phyloP scores from a whole-genome alignment of 805 yeast genomes.

The Starmerella etchellsii region DNA sequence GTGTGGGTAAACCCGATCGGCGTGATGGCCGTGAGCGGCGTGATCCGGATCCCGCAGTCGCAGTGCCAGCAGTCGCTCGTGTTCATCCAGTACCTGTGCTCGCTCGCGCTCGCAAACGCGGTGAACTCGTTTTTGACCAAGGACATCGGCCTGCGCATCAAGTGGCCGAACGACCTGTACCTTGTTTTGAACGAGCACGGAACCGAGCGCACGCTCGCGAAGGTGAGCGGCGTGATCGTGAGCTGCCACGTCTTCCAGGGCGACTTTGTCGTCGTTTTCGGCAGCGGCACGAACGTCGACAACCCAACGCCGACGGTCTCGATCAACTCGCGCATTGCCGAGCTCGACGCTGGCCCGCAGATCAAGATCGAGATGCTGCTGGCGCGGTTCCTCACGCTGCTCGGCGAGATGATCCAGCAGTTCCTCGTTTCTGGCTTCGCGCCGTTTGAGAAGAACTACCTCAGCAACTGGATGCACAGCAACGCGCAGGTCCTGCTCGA shows the following conservation, averaged over 20 bases:
- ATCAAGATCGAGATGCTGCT: constrained; percentile 38
- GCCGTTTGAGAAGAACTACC: constrained; percentile 58
- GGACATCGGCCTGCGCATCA: constrained; percentile 64
- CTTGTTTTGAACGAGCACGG: constrained; percentile 25
- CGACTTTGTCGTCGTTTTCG: constrained; percentile 57
- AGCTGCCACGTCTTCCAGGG: constrained; percentile 57
- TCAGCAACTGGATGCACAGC: constrained; percentile 74
- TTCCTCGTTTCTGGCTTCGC: constrained; percentile 55
- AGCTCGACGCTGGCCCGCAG: constrained; percentile 44
- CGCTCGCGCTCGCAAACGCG: constrained; percentile 74
- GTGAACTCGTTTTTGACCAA: constrained; percentile 58
- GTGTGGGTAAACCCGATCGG: constrained; percentile 94
- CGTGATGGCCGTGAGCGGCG: constrained; percentile 67
- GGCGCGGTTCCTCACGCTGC: constrained; percentile 54
- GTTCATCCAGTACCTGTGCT: constrained; percentile 72
- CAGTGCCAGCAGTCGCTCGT: constrained; percentile 49
- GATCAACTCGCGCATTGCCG: constrained; percentile 52
- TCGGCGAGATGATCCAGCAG: constrained; percentile 42
- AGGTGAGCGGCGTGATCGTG: constrained; percentile 73
- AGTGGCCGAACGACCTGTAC: constrained; percentile 96
- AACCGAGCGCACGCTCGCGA: constrained; percentile 38
- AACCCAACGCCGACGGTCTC: constrained; percentile 91
- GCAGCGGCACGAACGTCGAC: constrained; percentile 74
- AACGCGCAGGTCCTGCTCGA: constrained; percentile 60
- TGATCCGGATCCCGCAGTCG: constrained; percentile 43